Conservation (phyloP, 805 yeast species). For the Candida broadrunensis region DNA sequence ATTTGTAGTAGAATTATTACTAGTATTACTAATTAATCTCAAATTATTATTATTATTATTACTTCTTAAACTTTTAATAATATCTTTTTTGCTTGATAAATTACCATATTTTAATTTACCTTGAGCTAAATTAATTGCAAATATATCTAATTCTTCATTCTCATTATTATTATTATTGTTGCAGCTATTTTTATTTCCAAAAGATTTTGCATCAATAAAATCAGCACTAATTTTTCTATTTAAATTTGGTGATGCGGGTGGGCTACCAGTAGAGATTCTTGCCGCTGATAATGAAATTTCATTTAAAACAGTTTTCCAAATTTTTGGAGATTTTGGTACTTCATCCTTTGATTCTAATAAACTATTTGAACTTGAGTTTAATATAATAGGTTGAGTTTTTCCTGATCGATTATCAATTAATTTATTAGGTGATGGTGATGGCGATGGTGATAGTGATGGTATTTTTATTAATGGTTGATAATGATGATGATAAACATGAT, state of each 20-base stretch:
- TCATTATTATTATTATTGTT: slow-evolving; percentile 6
- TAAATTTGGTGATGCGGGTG: slow-evolving; percentile 18
- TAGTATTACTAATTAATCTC: background rate
- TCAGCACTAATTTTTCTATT: slow-evolving; percentile 23
- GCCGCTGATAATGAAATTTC: slow-evolving; percentile 37
- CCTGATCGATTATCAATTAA: background rate
- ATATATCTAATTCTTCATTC: slow-evolving; percentile 10
- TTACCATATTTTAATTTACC: slow-evolving; percentile 10
- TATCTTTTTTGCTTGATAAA: background rate
- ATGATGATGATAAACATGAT: background rate
- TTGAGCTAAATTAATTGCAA: slow-evolving; percentile 17
- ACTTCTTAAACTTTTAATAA: too few species aligned
- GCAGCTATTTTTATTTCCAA: background rate
- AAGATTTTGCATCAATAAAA: slow-evolving; percentile 21
- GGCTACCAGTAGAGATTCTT: slow-evolving; percentile 29
- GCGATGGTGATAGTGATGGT: background rate
- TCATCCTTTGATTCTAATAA: background rate
- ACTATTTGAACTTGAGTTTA: background rate
- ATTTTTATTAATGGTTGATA: background rate
- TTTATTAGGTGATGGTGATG: background rate
- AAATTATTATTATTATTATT: too few species aligned
- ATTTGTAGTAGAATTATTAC: background rate
- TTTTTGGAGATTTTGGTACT: slow-evolving; percentile 2
- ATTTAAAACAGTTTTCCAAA: slow-evolving; percentile 31
- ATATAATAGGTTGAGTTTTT: background rate